phyloP scores from a whole-genome alignment of 345 rosid species.

The Kernera saxatilis region DNA sequence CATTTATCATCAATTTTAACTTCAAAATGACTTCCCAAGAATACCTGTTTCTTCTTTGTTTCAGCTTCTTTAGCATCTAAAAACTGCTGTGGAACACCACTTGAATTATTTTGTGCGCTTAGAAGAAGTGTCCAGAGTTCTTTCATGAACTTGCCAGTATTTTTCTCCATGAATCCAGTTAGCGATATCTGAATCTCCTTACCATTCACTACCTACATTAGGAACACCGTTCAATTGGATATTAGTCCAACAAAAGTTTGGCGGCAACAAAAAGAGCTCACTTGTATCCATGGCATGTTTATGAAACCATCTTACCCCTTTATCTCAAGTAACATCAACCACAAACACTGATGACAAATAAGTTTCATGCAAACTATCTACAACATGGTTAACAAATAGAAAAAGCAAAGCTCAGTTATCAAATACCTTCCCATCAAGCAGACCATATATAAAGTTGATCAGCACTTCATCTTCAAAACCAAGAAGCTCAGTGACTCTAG shows the following conservation, averaged over 20 bases:
- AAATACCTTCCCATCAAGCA: constrained; percentile 83
- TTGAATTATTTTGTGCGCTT: constrained; percentile 81
- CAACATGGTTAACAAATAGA: neutral
- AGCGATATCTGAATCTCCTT: constrained; percentile 82
- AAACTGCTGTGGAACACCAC: constrained; percentile 90
- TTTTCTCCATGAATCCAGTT: constrained; percentile 98
- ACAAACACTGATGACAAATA: neutral
- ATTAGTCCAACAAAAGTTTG: neutral
- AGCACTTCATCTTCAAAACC: constrained; percentile 99
- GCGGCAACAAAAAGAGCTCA: constrained; percentile 16
- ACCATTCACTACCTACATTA: constrained; percentile 72
- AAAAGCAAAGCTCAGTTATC: neutral
- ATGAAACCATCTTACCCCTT: constrained; percentile 7
- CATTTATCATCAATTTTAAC: neutral
- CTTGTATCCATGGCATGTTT: neutral
- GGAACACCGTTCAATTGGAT: neutral
- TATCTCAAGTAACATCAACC: constrained; percentile 4
- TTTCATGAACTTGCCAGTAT: constrained; percentile 92
- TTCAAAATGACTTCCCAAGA: neutral
- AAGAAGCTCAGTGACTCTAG: constrained; percentile 83
- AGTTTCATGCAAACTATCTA: neutral
- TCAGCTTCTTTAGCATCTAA: constrained; percentile 88
- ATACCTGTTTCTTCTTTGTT: constrained; percentile 66
- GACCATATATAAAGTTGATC: constrained; percentile 89
- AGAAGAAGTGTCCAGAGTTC: constrained; percentile 95